Evolutionary conservation across 176 grass and related monocot genomes (phyloP), one percentile per base, ranked within the genome.

Genomic region (Carex kokanica): DNA sequence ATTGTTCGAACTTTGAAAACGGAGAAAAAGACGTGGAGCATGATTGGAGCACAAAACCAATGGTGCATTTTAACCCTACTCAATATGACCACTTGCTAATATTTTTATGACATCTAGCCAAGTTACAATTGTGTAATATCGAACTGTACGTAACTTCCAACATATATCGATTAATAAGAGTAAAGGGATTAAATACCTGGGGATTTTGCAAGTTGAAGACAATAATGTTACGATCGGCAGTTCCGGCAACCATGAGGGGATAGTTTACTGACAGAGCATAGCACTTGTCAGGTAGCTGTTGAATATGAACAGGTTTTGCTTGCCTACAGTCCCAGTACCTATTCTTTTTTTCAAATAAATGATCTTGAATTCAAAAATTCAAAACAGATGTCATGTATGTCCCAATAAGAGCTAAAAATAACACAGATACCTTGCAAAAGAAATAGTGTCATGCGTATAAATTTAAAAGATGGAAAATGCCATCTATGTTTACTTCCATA

Each of bases 251-350:
- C 95, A 97, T 94, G 74, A 97, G 87, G 58, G 95, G 92, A 81
- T 94, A 93, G 70, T 86, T 85, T 68, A 98, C 95, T 64, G 95
- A 84, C 78, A 98, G 77, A 85, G 95, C 81, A 59, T 90, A 88
- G 78, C 90, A 92, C 45, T 88, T 87, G 57, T 94, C 90, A 84
- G 95, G 95, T 63, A 94, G 90, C 87, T 85, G 95, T 62, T 98
- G 95, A 38, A 90, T 82, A 91, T 98, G 95, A 43, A 61, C 92
- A 51, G 95, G 90, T 72, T 90, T 86, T 60, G 87, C 15, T 65
- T 92, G 95, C 18, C 92, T 92, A 65, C 86, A 86, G 84, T 98
- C 95, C 92, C 95, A 94, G 66, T 98, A 98, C 86, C 90, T 94
- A 66, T 21, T 55, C 40, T 60, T 59, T 60, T 58, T 11, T 41